Base-by-base conservation (phyloP, 306 rosid genomes). In the Geum urbanum region DNA sequence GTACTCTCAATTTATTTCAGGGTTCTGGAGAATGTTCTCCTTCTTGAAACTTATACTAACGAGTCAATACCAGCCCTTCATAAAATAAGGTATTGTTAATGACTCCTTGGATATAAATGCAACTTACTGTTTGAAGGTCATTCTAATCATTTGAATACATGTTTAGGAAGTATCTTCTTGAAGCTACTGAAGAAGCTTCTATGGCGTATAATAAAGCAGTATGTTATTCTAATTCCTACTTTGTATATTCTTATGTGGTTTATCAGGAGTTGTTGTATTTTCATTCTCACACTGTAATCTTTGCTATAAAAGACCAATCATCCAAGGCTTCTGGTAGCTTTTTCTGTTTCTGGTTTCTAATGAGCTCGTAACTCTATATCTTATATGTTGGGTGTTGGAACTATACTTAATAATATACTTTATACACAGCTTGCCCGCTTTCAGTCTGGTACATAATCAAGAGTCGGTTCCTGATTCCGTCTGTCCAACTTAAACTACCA, bases 181-280 rank as follows among this genome's bases (percentile, higher is more conserved):
- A 89, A 81, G 99, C 99, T 57, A 91, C 95, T 12, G 99, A 95
- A 76, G 99, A 95, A 88, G 99, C 96, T 71, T 91, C 99, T 61
- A 79, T 91, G 71, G 91, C 95, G 14, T 95, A 95, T 70, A 91
- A 89, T 71, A 91, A 95, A 95, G 97, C 96, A 76, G 99, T 94
- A 84, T 72, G 89, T 59, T 50, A 45, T 24, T 27, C 71, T 67
- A 54, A 15, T 60, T n/a, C 61, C 44, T 10, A 35, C 37, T 16
- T 9, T 5, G 27, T 62, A n/a, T 54, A 16, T 9, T 20, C 10
- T 40, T 37, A 43, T 55, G 24, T 9, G 44, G 51, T 51, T 76
- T 60, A 8, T 12, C 13, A 5, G 20, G 39, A 41, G 55, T 10
- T 67, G 52, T 58, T 10, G 59, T 15, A 15, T 67, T 27, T 41